Evolutionary conservation across 805 yeast genomes (phyloP).

Genomic region (Candida golubevii): DNA sequence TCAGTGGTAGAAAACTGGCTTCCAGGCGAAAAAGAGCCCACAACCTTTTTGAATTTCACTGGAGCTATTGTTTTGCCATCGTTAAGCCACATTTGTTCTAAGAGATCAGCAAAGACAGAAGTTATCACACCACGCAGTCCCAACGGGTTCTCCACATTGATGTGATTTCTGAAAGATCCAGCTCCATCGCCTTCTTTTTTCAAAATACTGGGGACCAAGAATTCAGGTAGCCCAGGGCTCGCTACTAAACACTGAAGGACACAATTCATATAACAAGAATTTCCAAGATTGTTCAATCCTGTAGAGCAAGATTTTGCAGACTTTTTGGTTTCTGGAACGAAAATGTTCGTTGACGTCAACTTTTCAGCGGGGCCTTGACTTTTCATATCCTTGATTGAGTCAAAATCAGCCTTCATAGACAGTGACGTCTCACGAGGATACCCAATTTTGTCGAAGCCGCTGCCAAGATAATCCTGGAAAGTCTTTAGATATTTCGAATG

Average conservation of each 20-base stretch:
- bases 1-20: slow-evolving; percentile 59
- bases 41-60: slow-evolving; percentile 55
- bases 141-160: slow-evolving; percentile 65
- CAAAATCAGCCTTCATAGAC: neutral
- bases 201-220: slow-evolving; percentile 43
- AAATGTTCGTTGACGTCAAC: neutral
- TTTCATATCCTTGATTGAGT: neutral
- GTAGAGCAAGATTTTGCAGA: slow-evolving; percentile 33
- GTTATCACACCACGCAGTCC: slow-evolving; percentile 83
- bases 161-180: slow-evolving; percentile 59
- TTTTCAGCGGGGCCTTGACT: neutral
- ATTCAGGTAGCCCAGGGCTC: slow-evolving; percentile 57
- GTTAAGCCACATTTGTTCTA: slow-evolving; percentile 49
- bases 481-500: slow-evolving; percentile 10
- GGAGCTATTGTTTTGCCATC: slow-evolving; percentile 53
- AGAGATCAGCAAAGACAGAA: slow-evolving; percentile 57
- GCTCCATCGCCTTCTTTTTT: slow-evolving; percentile 1
- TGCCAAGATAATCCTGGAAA: slow-evolving; percentile 13
- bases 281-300: slow-evolving; percentile 79
- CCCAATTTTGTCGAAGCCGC: neutral
- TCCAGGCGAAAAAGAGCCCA: slow-evolving; percentile 61
- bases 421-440: neutral
- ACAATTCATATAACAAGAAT: slow-evolving; percentile 92
- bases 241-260: slow-evolving; percentile 82
- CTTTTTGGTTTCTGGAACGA: neutral